Base-by-base conservation (phyloP, 257 asterid species). In the Rhazya stricta region DNA sequence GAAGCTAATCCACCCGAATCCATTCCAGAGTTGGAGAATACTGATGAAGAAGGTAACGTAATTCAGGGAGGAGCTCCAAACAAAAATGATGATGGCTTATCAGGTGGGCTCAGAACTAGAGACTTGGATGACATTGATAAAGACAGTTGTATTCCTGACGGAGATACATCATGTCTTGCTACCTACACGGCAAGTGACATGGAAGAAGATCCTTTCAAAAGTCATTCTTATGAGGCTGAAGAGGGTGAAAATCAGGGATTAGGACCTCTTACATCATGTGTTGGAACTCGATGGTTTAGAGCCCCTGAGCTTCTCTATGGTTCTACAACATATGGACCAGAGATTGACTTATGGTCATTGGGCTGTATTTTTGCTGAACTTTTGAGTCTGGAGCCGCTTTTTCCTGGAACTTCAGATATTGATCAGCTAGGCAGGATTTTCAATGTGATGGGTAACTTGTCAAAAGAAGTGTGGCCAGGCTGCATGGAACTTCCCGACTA, bases 301-400 rank as follows among this genome's bases (percentile, higher is more conserved):
- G 91, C 97, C 75, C 99, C 99, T 2, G 99, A 95, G 84, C 89
- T 95, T 69, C 96, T 95, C 3, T 92, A 87, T 36, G 99, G 99
- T 3, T 92, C 98, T 66, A 91, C 96, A 42, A 88, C 77, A 42
- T 95, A 95, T 45, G 96, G 96, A 30, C 82, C 86, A 23, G 99
- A 91, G 86, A 87, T 92, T 65, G 99, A 95, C 73, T 87, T 95
- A 57, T 95, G 99, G 99, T 91, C 99, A 29, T 79, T 95, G 42
- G 99, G 99, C 21, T 95, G 98, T 56, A 91, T 95, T 57, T 92
- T 95, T 78, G 91, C 97, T 0, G 98, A 92, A 88, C 89, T 95
- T 75, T 63, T 91, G 69, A 86, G 86, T 62, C 86, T 89, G 46
- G 88, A 88, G 74, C 96, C 99, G 25, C 82, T 92, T 61, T 92